Base-by-base conservation (phyloP, 805 yeast species). In the Geotrichum ghanense region DNA sequence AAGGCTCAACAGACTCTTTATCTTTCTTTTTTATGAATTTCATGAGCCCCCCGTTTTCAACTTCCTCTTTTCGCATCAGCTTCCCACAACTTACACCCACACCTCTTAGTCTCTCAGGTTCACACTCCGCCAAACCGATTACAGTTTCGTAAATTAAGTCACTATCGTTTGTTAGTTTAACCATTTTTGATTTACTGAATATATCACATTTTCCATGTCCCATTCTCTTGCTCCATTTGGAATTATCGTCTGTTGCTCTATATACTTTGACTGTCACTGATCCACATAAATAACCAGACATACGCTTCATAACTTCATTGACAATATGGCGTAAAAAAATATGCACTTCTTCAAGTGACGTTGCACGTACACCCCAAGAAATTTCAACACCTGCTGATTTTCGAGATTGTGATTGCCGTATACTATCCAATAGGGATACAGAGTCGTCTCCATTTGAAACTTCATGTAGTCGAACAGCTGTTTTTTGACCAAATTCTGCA, bases 341-440 rank as follows among this genome's bases (percentile, higher is more conserved):
- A 51, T 82, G 89, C 21, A 82, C 75, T 57, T 90, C 86, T 0
- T 63, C 60, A 24, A 73, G 67, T 0, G 66, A 67, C 25, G 77
- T 74, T 52, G 89, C 83, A 43, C 97, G 60, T 0, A 90, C 83
- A 0, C 96, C 97, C 81, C 87, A 90, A 51, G 87, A 85, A 22
- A 90, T 81, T 58, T 90, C 97, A 3, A 88, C 83, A 0, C 95
- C 86, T 0, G 90, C 73, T 1, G 92, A 76, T 55, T 86, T 87
- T 22, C 95, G 69, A 10, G 57, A 57, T 12, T 31, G 37, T 19
- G 37, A 16, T 12, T 31, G 37, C 5, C 4, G 12, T 7, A 31
- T 31, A 31, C 37, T n/a, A 6, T 31, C 37, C 16, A 5, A 5
- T 7, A 31, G 14, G 3, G 43, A 37, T 34, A 75, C 71, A 17